Base-by-base conservation (phyloP, 306 rosid species). In the Begonia loranthoides region DNA sequence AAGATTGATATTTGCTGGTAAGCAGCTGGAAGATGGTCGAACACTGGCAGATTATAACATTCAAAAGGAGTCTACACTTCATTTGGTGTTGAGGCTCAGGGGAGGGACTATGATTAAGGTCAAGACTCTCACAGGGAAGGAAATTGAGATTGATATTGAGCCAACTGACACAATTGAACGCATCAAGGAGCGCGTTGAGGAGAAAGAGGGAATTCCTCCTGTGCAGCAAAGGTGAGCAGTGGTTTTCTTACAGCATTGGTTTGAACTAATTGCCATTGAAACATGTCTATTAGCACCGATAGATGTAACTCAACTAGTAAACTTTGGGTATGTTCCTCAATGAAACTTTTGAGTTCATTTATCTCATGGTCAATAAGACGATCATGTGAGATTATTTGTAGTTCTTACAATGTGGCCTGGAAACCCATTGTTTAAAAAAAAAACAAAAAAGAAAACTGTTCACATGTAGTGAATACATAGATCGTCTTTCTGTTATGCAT, bases 91-190 rank as follows among this genome's bases (percentile, higher is more conserved):
- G 77, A 85, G 99, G 87, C 86, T 90, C 22, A 74, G 99, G 69
- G 99, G 95, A 52, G 99, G 99, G 52, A 90, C 99, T 49, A 90
- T 90, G 99, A 90, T 90, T 52, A 90, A 90, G 81, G 99, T 90
- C 65, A 90, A 86, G 73, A 90, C 99, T 55, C 79, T 90, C 6
- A 90, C 95, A 10, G 99, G 99, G 54, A 90, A 90, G 78, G 99
- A 90, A 69, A 90, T 90, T 69, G 99, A 90, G 81, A 82, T 90
- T 61, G 95, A 90, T 53, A 90, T 90, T 39, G 99, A 85, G 65
- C 95, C 92, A 36, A 90, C 85, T 36, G 95, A 86, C 61, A 90
- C 99, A 54, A 90, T 90, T 58, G 95, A 85, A 21, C 82, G 94
- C 61, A 78, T 82, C 77, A 86, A 90, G 77, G 94, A 90, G 66